These are phyloP conservation scores for Flaveria linearis DNA, from an alignment of 129 eudicot species.

Conservation along the genomic window DNA sequence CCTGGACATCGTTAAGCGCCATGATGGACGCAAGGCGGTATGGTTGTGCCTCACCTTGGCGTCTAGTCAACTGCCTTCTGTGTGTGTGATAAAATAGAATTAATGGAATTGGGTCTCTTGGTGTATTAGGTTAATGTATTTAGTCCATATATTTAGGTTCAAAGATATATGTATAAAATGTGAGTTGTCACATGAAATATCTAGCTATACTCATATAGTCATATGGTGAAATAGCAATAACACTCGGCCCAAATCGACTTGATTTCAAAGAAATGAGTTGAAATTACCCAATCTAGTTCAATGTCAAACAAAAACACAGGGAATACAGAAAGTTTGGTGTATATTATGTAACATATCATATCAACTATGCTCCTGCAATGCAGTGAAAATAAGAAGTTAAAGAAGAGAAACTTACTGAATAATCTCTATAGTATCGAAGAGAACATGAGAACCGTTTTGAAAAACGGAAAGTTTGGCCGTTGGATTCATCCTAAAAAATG, in stretches of 20 bases:
- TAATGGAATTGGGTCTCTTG: no score
- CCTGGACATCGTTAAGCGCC: no score
- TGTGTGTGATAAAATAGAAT: no score
- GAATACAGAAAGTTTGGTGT: background rate
- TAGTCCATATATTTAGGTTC: no score
- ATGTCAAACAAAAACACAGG: background rate
- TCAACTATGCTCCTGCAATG: background rate
- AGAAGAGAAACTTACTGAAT: conserved; percentile 61
- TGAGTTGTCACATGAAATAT: no score
- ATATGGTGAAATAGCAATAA: background rate
- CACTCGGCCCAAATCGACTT: background rate
- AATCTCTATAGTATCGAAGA: conserved; percentile 76
- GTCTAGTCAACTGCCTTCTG: no score
- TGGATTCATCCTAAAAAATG: conserved; percentile 85
- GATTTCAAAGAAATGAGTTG: background rate
- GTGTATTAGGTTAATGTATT: no score
- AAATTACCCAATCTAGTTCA: conserved; percentile 9
- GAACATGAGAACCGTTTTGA: conserved; percentile 79
- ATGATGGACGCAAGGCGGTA: no score
- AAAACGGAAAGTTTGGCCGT: conserved; percentile 79
- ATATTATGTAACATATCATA: background rate
- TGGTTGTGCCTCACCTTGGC: no score
- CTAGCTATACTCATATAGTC: no score
- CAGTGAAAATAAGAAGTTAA: background rate
- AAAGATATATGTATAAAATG: no score